Conservation (phyloP, 2,329 filamentous ascomycete genomes). For the Pyrenochaeta sp. region DNA sequence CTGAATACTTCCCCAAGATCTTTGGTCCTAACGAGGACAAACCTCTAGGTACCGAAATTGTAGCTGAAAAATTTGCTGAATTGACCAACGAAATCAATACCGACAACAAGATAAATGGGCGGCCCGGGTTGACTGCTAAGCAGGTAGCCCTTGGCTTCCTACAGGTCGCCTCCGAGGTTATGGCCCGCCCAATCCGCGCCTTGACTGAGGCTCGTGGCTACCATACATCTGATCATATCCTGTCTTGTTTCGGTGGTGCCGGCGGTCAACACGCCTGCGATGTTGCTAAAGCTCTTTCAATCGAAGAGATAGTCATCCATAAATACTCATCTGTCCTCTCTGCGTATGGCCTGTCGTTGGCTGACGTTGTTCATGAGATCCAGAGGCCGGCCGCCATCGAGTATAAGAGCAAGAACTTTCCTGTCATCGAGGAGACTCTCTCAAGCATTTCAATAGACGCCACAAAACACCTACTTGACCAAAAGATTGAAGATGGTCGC, state of each 20-base stretch:
- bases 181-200: conserved; percentile 85
- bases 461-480: conserved; percentile 1
- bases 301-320: conserved; percentile 82
- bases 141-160: conserved; percentile 87
- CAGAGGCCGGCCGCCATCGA: not conserved
- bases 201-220: conserved; percentile 89
- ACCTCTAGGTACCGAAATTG: conserved; percentile 76
- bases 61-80: conserved; percentile 73
- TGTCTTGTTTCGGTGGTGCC: conserved; percentile 88
- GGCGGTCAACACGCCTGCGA: conserved; percentile 90
- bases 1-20: conserved; percentile 89
- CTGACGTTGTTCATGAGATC: conserved; percentile 65
- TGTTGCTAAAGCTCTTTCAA: conserved; percentile 81
- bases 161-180: conserved; percentile 85
- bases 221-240: conserved; percentile 81
- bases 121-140: conserved; percentile 68
- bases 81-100: conserved; percentile 77
- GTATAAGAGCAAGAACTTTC: no score
- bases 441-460: not conserved
- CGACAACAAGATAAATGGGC: conserved; percentile 59
- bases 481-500: not conserved
- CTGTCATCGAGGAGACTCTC: not conserved
- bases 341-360: conserved; percentile 86
- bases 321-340: conserved; percentile 86
- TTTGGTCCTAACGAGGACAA: conserved; percentile 86